Conservation (phyloP, 2,329 filamentous ascomycete genomes). For the Cladosporium sp. region DNA sequence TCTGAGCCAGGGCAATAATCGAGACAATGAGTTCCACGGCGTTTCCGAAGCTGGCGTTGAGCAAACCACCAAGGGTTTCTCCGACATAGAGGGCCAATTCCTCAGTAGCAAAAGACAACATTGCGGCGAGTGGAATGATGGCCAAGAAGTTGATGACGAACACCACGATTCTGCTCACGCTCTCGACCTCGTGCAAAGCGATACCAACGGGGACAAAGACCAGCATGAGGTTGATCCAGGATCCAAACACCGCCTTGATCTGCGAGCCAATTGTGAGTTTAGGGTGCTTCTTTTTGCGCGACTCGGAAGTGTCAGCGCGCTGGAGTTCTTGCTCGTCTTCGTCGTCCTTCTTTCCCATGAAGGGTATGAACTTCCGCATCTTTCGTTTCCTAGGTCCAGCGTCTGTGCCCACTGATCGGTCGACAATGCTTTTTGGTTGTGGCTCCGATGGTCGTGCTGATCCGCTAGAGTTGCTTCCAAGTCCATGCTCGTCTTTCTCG, state of each 20-base stretch:
- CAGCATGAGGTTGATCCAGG: conserved; percentile 83
- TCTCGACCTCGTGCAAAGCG: conserved; percentile 63
- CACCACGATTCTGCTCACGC: conserved; percentile 56
- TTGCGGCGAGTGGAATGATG: conserved; percentile 83
- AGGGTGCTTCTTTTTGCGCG: conserved; percentile 31
- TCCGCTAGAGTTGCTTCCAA: conserved; percentile 17
- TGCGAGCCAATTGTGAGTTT: conserved; percentile 47
- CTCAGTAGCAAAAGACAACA: conserved; percentile 86
- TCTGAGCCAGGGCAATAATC: conserved; percentile 74
- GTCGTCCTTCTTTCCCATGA: conserved; percentile 26
- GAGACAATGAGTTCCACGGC: conserved; percentile 58
- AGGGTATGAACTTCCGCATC: conserved; percentile 27
- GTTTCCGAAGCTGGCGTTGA: conserved; percentile 87
- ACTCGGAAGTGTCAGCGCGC: conserved; percentile 22
- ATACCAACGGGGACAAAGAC: conserved; percentile 76
- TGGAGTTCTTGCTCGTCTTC: conserved; percentile 24
- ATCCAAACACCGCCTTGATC: conserved; percentile 73
- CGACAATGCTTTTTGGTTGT: conserved; percentile 15
- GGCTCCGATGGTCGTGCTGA: conserved; percentile 19
- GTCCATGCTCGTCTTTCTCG: conserved; percentile 21
- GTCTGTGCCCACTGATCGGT: conserved; percentile 15
- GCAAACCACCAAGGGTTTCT: conserved; percentile 81
- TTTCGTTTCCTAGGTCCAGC: conserved; percentile 26
- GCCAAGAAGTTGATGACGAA: conserved; percentile 94
- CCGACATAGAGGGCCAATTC: conserved; percentile 77